These are phyloP conservation scores for Obba rivulosa DNA, from an alignment of 768 basidiomycete genomes.

Conservation along the genomic window DNA sequence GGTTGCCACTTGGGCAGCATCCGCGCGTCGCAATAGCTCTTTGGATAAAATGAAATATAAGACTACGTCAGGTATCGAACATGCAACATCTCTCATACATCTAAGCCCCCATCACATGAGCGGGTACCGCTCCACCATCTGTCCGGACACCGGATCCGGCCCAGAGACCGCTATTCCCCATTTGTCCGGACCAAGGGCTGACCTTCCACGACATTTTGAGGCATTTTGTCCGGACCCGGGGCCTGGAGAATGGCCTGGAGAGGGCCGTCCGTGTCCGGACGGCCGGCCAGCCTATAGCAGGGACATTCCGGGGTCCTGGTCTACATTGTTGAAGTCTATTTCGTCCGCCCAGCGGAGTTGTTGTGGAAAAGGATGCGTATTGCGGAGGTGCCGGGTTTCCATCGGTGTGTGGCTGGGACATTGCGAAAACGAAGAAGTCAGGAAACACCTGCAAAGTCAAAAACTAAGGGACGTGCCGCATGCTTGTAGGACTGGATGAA, in stretches of 20 bases:
- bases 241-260: too few species aligned
- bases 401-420: conserved; percentile 27
- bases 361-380: conserved; percentile 84
- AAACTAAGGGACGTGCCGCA: conserved; percentile 45
- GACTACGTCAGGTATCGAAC: background rate
- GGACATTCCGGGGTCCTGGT: too few species aligned
- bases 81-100: background rate
- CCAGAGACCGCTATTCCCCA: too few species aligned
- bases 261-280: too few species aligned
- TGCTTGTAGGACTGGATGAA: conserved; percentile 89
- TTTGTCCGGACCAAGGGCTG: too few species aligned
- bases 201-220: too few species aligned
- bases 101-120: too few species aligned
- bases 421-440: conserved; percentile 42
- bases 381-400: conserved; percentile 75
- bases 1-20: background rate
- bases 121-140: too few species aligned
- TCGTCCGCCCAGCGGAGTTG: conserved; percentile 67
- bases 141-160: too few species aligned
- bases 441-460: background rate
- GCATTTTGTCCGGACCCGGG: too few species aligned
- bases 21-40: too few species aligned
- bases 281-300: too few species aligned
- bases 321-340: conserved; percentile 73
- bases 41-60: background rate